A percentile compares a stretch with the other conserved stretches of the same genome.
phyloP scores from a whole-genome alignment of 768 basidiomycete genomes.

The Lentinula sp. region DNA sequence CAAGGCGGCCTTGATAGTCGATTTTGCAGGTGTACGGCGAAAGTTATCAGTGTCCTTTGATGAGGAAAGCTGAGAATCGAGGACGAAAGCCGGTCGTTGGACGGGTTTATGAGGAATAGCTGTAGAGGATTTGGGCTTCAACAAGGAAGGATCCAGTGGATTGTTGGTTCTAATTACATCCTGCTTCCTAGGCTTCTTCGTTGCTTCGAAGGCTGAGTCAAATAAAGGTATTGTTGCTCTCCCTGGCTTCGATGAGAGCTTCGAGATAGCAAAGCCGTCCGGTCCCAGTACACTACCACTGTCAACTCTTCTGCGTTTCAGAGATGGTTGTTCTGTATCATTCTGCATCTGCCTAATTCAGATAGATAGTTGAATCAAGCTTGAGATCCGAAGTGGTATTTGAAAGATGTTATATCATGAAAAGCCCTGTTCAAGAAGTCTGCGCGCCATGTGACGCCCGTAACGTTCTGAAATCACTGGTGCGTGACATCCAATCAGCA shows the following conservation, averaged over 20 bases:
- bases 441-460: too few species aligned
- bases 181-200: background rate
- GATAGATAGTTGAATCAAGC: too few species aligned
- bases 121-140: background rate
- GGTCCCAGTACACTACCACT: background rate
- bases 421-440: too few species aligned
- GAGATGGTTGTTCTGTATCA: background rate
- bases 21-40: background rate
- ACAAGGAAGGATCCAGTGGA: background rate
- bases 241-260: background rate
- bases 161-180: background rate
- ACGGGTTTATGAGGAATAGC: background rate
- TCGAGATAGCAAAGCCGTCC: conserved; percentile 1
- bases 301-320: background rate
- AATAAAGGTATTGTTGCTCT: background rate
- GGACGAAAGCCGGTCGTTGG: background rate
- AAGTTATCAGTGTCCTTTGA: background rate
- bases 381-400: too few species aligned
- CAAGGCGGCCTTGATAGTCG: background rate
- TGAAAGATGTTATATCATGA: too few species aligned
- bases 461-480: too few species aligned
- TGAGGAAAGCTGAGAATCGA: background rate
- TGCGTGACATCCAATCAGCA: too few species aligned
- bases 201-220: background rate
- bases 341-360: background rate